Percentiles rank a stretch among this genome's conserved stretches.
These are phyloP conservation scores for Boletellus ananas DNA, from an alignment of 768 basidiomycete genomes.

Conservation along the genomic window DNA sequence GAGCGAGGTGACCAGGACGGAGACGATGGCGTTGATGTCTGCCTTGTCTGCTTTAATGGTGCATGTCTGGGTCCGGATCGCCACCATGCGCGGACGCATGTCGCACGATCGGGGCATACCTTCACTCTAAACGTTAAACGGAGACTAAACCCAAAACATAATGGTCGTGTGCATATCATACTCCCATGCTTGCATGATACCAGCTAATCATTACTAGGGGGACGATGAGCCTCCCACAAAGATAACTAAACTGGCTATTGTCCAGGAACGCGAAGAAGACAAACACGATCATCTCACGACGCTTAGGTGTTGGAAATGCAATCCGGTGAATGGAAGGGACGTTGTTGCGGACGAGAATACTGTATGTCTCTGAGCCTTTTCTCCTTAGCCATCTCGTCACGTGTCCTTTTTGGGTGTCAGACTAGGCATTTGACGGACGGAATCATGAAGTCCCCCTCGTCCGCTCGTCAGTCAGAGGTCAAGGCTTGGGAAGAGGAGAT, in stretches of 20 bases:
- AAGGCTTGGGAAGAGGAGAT: slow-evolving; percentile 99
- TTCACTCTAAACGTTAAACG: slow-evolving; percentile 82
- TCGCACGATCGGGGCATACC: slow-evolving; percentile 64
- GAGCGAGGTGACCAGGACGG: slow-evolving; percentile 48
- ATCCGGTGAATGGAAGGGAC: slow-evolving; percentile 44
- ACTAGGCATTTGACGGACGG: slow-evolving; percentile 56
- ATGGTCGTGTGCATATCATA: slow-evolving; percentile 55
- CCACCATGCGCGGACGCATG: slow-evolving; percentile 74
- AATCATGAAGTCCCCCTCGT: slow-evolving; percentile 79
- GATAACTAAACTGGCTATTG: slow-evolving; percentile 85
- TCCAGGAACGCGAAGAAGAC: slow-evolving; percentile 84
- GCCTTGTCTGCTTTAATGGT: slow-evolving; percentile 92
- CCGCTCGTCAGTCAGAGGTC: slow-evolving; percentile 89
- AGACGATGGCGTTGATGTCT: slow-evolving; percentile 79
- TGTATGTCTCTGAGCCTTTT: slow-evolving; percentile 19
- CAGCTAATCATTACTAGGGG: slow-evolving; percentile 39
- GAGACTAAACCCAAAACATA: slow-evolving; percentile 51
- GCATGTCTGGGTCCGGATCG: slow-evolving; percentile 64
- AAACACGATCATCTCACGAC: slow-evolving; percentile 67
- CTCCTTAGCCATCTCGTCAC: not conserved
- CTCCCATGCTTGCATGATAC: too few species aligned
- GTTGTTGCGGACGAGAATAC: slow-evolving; percentile 37
- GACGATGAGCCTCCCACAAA: slow-evolving; percentile 84
- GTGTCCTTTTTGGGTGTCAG: slow-evolving; percentile 26
- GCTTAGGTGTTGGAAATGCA: slow-evolving; percentile 77